Evolutionary conservation across 805 yeast species (phyloP).

Genomic region (Cyberlindnera maritima): DNA sequence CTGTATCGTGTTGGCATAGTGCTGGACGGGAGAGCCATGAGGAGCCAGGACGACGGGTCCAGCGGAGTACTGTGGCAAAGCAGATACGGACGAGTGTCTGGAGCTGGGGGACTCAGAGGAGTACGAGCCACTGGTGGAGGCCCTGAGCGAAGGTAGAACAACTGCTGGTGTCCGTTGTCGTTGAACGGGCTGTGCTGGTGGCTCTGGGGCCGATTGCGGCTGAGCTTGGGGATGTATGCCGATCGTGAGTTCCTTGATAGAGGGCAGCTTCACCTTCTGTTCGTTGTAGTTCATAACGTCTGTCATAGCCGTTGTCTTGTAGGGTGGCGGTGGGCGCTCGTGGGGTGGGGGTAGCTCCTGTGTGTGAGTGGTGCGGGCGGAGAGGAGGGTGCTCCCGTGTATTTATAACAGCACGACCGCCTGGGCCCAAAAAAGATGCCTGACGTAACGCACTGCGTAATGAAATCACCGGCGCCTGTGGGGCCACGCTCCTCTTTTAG

Average conservation of each 20-base stretch:
- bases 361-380: neutral
- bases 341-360: no score
- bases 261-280: conserved; percentile 18
- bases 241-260: conserved; percentile 20
- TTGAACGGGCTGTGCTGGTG: neutral
- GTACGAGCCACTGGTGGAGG: conserved; percentile 4
- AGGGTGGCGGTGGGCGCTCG: no score
- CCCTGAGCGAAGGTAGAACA: conserved; percentile 1
- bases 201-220: conserved; percentile 1
- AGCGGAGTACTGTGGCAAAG: neutral
- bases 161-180: neutral
- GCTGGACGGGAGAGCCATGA: conserved; percentile 1
- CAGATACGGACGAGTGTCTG: conserved; percentile 6
- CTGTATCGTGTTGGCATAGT: neutral
- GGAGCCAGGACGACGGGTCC: neutral
- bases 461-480: conserved; percentile 1
- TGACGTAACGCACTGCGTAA: conserved; percentile 1
- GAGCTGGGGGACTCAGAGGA: conserved; percentile 9
- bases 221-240: conserved; percentile 6
- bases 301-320: no score
- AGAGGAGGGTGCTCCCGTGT: neutral
- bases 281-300: conserved; percentile 9
- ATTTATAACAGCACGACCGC: neutral
- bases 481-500: conserved; percentile 2
- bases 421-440: neutral